Evolutionary conservation across 192 early-diverging fungal species (phyloP).

Genomic region (Podila verticillata): DNA sequence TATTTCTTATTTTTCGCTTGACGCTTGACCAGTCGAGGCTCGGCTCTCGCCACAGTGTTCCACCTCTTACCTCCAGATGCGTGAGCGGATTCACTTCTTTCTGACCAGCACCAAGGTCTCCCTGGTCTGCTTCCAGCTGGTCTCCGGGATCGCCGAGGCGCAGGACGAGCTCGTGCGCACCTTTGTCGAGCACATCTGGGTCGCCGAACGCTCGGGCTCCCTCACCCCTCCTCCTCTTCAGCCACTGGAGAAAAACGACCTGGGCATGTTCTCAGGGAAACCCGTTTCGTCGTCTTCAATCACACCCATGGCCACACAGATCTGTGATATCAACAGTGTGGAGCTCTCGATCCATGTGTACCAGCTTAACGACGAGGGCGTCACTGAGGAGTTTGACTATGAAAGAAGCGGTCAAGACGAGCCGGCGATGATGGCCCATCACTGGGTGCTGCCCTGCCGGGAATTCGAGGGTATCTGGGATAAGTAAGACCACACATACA

Average conservation of each 20-base stretch:
- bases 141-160: background rate
- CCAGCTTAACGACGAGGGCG: constrained; percentile 56
- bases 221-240: background rate
- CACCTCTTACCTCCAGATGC: background rate
- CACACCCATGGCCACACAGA: background rate
- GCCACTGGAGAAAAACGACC: background rate
- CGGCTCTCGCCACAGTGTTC: constrained; percentile 23
- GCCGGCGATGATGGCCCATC: constrained; percentile 56
- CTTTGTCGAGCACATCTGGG: constrained; percentile 22
- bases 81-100: constrained; percentile 10
- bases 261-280: background rate
- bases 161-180: constrained; percentile 8
- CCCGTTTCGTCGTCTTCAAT: background rate
- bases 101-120: background rate
- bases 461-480: constrained; percentile 63
- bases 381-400: constrained; percentile 55
- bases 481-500: constrained; percentile 28
- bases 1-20: background rate
- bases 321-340: background rate
- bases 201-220: constrained; percentile 23
- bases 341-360: constrained; percentile 53
- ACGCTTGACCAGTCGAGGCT: constrained; percentile 18
- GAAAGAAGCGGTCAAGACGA: constrained; percentile 34
- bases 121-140: constrained; percentile 14
- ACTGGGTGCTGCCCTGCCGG: constrained; percentile 58